Base-by-base conservation (phyloP, 495 filamentous ascomycete species). In the Echria macrotheca region DNA sequence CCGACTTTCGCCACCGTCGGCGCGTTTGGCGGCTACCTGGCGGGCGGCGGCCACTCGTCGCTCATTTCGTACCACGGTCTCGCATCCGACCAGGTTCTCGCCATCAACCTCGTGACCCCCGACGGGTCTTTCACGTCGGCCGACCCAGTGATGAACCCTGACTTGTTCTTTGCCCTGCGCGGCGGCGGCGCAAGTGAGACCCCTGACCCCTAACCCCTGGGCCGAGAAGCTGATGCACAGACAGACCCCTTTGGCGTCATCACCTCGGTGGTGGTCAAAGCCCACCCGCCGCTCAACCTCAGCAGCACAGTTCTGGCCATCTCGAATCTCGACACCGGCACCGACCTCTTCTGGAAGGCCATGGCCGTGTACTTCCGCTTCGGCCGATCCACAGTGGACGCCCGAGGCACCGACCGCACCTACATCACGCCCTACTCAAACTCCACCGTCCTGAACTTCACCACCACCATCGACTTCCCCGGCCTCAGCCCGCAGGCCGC, bases 191-290 rank as follows among this genome's bases (percentile, higher is more conserved):
- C 64, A 26, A 51, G 77, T 64, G 76, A 7, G 60, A 48, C 1
- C 9, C 12, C 33, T 14, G 2, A 4, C 4, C 11, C 42, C 12
- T 1, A 7, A 9, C 17, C 19, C 17, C 24, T 17, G 17, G n/a
- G 12, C 36, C 1, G 2, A 39, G 9, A 9, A 39, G 14, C 12
- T 18, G 12, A 17, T 9, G 12, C 12, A 11, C 36, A 33, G 11
- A 10, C 31, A 70, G 74, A 72, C 9, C 78, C 77, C 2, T 83
- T 75, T 35, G 81, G 77, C 1, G 64, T 83, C 6, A 73, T 84
- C 10, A 71, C 66, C 10, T 77, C 73, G 0, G 63, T 65, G 32
- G 66, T 72, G 23, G 61, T 72, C 26, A 78, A 75, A 46, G 73
- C 71, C 15, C 56, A 69, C 17, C 65, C 68, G 1, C 53, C 54